Evolutionary conservation across 208 protist genomes (phyloP).

Genomic region (Acanthamoeba triangularis): DNA sequence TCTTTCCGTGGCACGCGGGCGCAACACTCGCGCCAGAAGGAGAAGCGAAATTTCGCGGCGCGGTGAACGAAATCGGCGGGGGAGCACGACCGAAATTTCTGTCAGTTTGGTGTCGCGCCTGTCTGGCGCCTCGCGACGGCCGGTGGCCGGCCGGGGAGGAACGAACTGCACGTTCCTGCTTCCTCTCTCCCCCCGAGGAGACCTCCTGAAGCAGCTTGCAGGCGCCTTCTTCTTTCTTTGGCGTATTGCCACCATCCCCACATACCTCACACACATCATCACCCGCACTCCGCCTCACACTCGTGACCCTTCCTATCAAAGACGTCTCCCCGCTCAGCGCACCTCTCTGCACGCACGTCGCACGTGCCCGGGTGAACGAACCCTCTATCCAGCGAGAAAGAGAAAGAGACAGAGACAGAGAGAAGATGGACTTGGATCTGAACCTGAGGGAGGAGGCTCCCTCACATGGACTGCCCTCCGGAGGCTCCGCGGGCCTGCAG

Average conservation of each 20-base stretch:
- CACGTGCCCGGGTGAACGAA: no score
- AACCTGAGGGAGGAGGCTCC: conserved; percentile 3
- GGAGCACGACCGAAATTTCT: conserved; percentile 20
- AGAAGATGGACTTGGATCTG: not conserved
- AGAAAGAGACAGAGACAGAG: not conserved
- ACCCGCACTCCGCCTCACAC: no score
- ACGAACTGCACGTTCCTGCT: not conserved
- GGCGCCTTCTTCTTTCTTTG: no score
- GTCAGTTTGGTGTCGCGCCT: not conserved
- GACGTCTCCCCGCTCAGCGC: no score
- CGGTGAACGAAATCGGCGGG: not conserved
- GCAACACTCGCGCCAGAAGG: no score
- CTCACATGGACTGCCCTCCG: not conserved
- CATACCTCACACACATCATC: no score
- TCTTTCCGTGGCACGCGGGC: no score
- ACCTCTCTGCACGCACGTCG: no score
- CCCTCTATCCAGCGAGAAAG: no score
- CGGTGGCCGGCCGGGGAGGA: not conserved
- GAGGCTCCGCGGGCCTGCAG: not conserved
- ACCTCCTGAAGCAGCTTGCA: no score
- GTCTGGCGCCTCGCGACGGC: not conserved
- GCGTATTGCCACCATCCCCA: no score
- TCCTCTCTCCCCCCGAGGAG: not conserved
- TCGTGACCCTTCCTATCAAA: no score
- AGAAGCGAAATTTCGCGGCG: not conserved